Percentiles rank a stretch among this genome's conserved stretches.
These are phyloP conservation scores for Sugiyamaella smithiae DNA, from an alignment of 805 yeast species.

Conservation along the genomic window DNA sequence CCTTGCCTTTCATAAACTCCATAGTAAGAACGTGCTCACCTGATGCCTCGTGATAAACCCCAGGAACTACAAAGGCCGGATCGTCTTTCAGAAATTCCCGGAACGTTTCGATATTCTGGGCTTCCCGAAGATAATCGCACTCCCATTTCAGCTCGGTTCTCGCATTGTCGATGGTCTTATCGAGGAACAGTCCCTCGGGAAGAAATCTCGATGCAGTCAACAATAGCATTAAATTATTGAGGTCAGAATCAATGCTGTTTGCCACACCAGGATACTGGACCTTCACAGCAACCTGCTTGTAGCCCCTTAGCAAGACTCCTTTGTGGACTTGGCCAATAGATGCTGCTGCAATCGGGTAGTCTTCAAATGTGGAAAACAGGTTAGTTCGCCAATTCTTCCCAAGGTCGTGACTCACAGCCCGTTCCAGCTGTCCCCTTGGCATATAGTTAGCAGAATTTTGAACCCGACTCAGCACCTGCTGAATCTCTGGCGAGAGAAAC, in stretches of 20 bases:
- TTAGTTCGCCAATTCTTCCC: conserved; percentile 76
- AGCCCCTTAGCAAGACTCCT: conserved; percentile 61
- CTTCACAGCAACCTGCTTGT: conserved; percentile 78
- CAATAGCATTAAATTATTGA: conserved; percentile 77
- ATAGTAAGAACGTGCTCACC: conserved; percentile 85
- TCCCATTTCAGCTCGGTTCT: conserved; percentile 95
- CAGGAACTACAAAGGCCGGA: conserved; percentile 73
- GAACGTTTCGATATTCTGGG: conserved; percentile 68
- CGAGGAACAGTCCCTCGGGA: conserved; percentile 90
- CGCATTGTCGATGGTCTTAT: conserved; percentile 89
- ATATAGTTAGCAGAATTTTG: conserved; percentile 95
- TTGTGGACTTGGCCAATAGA: conserved; percentile 95
- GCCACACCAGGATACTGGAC: conserved; percentile 98
- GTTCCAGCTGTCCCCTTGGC: conserved; percentile 88
- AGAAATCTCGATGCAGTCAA: conserved; percentile 81
- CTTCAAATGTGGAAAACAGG: conserved; percentile 69
- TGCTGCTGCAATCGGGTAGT: conserved; percentile 93
- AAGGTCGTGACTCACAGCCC: conserved; percentile 66
- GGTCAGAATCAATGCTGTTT: conserved; percentile 87
- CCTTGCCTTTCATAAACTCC: conserved; percentile 82
- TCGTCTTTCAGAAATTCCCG: conserved; percentile 57
- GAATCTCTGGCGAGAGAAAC: conserved; percentile 80
- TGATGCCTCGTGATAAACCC: conserved; percentile 70
- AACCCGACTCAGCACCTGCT: conserved; percentile 72
- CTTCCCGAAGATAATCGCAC: conserved; percentile 92